Evolutionary conservation across 306 rosid genomes (phyloP).

Genomic region (Parietaria judaica): DNA sequence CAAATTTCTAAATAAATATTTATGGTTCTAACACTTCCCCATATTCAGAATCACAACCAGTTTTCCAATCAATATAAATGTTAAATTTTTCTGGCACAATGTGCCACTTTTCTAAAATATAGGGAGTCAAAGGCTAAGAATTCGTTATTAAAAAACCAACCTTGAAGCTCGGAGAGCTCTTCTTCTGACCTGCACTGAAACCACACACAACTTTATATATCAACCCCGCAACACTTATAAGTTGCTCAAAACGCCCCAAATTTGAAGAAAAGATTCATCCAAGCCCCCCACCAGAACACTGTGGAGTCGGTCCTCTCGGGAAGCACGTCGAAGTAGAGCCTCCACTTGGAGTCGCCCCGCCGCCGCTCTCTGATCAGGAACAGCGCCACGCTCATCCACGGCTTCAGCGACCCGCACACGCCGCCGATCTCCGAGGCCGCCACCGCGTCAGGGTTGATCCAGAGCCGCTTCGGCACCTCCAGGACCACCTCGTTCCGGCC

Average conservation of each 20-base stretch:
- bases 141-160: slow-evolving; percentile 26
- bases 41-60: no score
- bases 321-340: slow-evolving; percentile 58
- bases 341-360: slow-evolving; percentile 61
- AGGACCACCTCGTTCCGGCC: slow-evolving; percentile 69
- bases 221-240: slow-evolving; percentile 28
- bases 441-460: slow-evolving; percentile 94
- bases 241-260: not conserved
- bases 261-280: not conserved
- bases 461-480: slow-evolving; percentile 84
- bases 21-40: no score
- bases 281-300: slow-evolving; percentile 66
- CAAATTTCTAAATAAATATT: not conserved
- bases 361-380: slow-evolving; percentile 60
- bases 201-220: slow-evolving; percentile 38
- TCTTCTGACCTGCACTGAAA: slow-evolving; percentile 99
- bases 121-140: no score
- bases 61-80: no score
- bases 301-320: slow-evolving; percentile 73
- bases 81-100: no score
- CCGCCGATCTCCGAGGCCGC: slow-evolving; percentile 75
- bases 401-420: slow-evolving; percentile 68
- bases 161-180: slow-evolving; percentile 85
- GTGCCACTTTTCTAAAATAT: no score
- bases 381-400: slow-evolving; percentile 81